Percentiles rank a stretch among this genome's conserved stretches.
Evolutionary conservation across 345 rosid species (phyloP).

Genomic region (Lagerstroemia speciosa): DNA sequence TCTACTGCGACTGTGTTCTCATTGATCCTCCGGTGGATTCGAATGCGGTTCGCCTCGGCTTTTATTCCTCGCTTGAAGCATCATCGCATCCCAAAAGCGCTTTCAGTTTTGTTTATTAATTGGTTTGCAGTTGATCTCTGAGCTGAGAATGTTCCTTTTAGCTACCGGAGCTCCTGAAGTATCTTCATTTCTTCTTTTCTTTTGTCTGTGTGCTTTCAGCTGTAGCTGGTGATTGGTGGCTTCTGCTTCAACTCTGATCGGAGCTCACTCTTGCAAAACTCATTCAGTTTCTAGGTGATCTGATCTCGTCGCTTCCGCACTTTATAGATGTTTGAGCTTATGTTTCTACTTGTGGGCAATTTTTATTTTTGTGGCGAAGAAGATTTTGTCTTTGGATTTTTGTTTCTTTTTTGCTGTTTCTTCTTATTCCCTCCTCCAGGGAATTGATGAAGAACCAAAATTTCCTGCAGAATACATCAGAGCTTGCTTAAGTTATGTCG

Average conservation of each 20-base stretch:
- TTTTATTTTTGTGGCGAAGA: background rate
- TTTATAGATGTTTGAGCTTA: background rate
- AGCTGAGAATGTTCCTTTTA: background rate
- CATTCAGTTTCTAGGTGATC: background rate
- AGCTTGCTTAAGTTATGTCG: too few relatives aligned
- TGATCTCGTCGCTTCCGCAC: background rate
- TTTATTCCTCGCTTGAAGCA: constrained; percentile 1
- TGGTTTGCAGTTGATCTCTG: background rate
- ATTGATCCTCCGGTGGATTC: background rate
- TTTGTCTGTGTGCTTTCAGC: background rate
- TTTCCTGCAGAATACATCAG: too few relatives aligned
- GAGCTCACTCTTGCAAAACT: background rate
- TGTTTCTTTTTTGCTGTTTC: too few relatives aligned
- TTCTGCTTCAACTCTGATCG: background rate
- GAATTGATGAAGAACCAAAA: too few relatives aligned
- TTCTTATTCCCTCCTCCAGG: too few relatives aligned
- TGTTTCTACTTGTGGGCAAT: background rate
- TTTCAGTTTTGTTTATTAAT: background rate
- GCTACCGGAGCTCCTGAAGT: too few relatives aligned
- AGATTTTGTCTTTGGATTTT: background rate
- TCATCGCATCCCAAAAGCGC: background rate
- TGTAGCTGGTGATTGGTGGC: background rate
- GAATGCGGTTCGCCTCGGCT: background rate
- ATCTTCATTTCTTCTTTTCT: too few relatives aligned
- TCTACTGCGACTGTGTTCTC: background rate